Base-by-base conservation (phyloP, 2,329 filamentous ascomycete genomes). In the Colletotrichum shisoi region DNA sequence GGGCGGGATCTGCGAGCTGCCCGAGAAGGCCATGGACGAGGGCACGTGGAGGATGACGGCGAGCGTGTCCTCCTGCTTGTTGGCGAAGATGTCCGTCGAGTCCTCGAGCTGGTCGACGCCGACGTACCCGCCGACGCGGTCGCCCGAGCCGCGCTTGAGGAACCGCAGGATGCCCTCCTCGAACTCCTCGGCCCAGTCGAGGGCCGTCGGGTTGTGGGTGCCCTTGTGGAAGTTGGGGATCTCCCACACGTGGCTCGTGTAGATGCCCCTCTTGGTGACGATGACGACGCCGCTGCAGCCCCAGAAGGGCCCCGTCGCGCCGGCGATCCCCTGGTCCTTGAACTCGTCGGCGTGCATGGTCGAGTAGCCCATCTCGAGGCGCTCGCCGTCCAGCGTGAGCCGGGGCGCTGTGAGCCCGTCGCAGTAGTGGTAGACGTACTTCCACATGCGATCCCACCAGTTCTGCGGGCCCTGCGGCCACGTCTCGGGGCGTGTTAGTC, bases 361-460 rank as follows among this genome's bases (percentile, higher is more conserved):
- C 53, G 53, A 62, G 54, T 49, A 59, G 34, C 56, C 53, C 17
- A 51, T 44, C 17, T 49, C 17, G 27, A 48, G 17, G 8, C n/a
- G n/a, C 19, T 65, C 49, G 3, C 34, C 44, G 34, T 42, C 31
- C 6, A 62, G 40, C 12, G 40, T 51, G 5, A 44, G 27, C 13
- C 45, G 11, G 6, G n/a, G 17, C 34, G 27, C 17, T 11, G 39
- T 42, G 17, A 63, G 39, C 1, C 53, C 51, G 17, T 48, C 40
- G 39, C 68, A 59, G 24, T 69, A 66, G 45, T 37, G 69, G 31
- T 71, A 71, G 31, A 73, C 70, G 49, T 74, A 74, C 56, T 74
- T 80, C 67, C 83, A 85, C 64, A 85, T 85, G 6, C 57, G 51
- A 4, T 24, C 11, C 21, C 42, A 69, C 68, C 68, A 70, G 40